Evolutionary conservation across 1,284 basidiomycete genomes (phyloP).

Genomic region (Leccinum pseudoinsigne): DNA sequence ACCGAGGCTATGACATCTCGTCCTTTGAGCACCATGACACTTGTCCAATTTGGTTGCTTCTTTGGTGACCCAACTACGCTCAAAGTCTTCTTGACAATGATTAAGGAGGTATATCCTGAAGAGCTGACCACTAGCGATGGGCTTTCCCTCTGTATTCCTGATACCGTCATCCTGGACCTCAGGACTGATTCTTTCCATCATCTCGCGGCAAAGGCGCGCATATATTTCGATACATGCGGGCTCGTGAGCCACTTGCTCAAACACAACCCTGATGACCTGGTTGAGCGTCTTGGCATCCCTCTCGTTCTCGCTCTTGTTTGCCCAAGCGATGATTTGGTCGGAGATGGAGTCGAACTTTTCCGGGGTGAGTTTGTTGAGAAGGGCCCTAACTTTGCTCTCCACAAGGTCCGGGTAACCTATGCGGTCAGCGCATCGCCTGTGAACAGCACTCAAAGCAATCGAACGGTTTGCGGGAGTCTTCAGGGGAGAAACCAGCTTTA

Average conservation of each 20-base stretch:
- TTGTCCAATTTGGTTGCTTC: conserved; percentile 86
- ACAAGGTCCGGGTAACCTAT: no score
- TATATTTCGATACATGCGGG: conserved; percentile 41
- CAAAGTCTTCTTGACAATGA: conserved; percentile 94
- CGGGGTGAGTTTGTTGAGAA: no score
- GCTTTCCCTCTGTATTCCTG: conserved; percentile 75
- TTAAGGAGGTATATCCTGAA: conserved; percentile 94
- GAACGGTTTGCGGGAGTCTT: no score
- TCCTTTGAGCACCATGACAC: conserved; percentile 96
- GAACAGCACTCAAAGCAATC: no score
- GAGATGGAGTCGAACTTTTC: conserved; percentile 85
- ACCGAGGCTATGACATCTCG: conserved; percentile 94
- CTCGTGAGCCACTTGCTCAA: conserved; percentile 79
- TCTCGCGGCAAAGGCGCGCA: conserved; percentile 90
- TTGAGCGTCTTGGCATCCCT: conserved; percentile 87
- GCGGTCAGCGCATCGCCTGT: conserved; percentile 18
- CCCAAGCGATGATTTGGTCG: conserved; percentile 90
- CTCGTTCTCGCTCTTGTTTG: conserved; percentile 92
- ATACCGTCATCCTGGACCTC: conserved; percentile 90
- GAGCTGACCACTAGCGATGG: conserved; percentile 86
- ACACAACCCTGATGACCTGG: conserved; percentile 93
- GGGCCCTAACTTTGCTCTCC: conserved; percentile 37
- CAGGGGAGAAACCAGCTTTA: no score
- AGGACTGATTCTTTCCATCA: conserved; percentile 87
- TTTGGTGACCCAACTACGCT: conserved; percentile 79